phyloP scores from a whole-genome alignment of 2,329 filamentous ascomycete species.

The Pseudocercospora vitis region DNA sequence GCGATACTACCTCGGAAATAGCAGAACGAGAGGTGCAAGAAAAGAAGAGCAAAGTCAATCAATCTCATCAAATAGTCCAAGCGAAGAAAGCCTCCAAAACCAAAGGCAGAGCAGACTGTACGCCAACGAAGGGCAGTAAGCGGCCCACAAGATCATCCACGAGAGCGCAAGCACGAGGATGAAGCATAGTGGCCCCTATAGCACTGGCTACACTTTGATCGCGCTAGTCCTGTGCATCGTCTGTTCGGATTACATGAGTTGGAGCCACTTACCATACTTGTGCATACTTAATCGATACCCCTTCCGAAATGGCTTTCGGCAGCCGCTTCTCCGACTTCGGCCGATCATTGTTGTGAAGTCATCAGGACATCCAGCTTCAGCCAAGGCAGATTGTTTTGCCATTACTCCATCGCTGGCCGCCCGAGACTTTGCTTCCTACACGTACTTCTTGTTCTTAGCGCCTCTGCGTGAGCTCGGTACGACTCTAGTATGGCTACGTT shows the following conservation, averaged over 20 bases:
- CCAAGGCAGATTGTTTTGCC: not conserved
- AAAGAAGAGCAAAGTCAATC: conserved; percentile 6
- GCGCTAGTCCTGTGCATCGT: too few relatives aligned
- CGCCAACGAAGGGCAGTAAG: not conserved
- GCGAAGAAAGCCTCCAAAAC: too few relatives aligned
- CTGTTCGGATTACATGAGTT: too few relatives aligned
- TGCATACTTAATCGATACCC: too few relatives aligned
- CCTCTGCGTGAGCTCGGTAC: too few relatives aligned
- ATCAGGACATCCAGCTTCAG: not conserved
- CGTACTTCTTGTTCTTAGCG: too few relatives aligned
- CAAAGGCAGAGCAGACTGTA: not conserved
- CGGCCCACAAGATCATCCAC: conserved; percentile 1
- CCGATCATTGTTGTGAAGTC: conserved; percentile 3
- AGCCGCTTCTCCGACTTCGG: conserved; percentile 6
- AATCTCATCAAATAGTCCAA: too few relatives aligned
- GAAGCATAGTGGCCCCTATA: too few relatives aligned
- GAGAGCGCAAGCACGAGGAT: not conserved
- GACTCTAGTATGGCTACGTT: conserved; percentile 46
- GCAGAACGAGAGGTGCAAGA: not conserved
- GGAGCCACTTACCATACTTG: too few relatives aligned
- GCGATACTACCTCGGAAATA: not conserved
- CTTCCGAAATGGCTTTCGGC: not conserved
- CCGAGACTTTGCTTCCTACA: too few relatives aligned
- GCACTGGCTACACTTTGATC: too few relatives aligned
- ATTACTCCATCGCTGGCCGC: not conserved